A percentile compares a stretch with the other conserved stretches of the same genome.
These are phyloP conservation scores for Quercus dentata DNA, from an alignment of 306 rosid species.

Conservation along the genomic window DNA sequence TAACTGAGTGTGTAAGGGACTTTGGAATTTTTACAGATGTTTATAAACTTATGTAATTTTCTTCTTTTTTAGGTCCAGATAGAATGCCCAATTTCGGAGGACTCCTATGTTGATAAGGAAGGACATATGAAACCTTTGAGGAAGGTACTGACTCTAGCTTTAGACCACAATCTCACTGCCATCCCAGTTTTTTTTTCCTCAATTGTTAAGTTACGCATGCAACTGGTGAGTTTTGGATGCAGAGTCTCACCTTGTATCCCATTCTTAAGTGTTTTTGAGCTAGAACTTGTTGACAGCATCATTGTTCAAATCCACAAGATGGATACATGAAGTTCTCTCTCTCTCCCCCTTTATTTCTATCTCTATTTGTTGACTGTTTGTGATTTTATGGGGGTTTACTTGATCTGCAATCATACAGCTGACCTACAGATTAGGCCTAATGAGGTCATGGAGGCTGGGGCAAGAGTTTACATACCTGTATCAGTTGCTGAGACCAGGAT, in stretches of 20 bases:
- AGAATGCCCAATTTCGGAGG: slow-evolving; percentile 32
- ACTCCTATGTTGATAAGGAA: slow-evolving; percentile 29
- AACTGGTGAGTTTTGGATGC: background rate
- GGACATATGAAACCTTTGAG: slow-evolving; percentile 37
- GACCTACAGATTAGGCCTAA: slow-evolving; percentile 67
- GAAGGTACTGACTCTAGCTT: slow-evolving; percentile 46
- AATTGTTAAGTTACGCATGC: background rate
- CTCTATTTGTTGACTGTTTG: slow-evolving; percentile 14
- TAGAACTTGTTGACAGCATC: background rate
- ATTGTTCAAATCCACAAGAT: background rate
- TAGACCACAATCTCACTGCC: too few species aligned
- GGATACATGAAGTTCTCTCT: background rate
- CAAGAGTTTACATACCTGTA: slow-evolving; percentile 61
- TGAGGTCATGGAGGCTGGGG: slow-evolving; percentile 72
- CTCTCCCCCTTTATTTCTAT: background rate
- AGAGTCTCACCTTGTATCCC: background rate
- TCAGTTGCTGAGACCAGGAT: slow-evolving; percentile 77
- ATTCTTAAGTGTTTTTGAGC: background rate
- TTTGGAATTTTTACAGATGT: slow-evolving; percentile 1
- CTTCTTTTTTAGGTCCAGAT: slow-evolving; percentile 56
- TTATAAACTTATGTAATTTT: slow-evolving; percentile 2
- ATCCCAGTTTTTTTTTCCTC: too few species aligned
- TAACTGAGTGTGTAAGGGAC: background rate
- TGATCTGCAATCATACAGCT: slow-evolving; percentile 45
- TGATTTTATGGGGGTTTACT: slow-evolving; percentile 29